These are phyloP conservation scores for Olyra latifolia DNA, from an alignment of 176 grass and related monocot genomes.

Conservation along the genomic window DNA sequence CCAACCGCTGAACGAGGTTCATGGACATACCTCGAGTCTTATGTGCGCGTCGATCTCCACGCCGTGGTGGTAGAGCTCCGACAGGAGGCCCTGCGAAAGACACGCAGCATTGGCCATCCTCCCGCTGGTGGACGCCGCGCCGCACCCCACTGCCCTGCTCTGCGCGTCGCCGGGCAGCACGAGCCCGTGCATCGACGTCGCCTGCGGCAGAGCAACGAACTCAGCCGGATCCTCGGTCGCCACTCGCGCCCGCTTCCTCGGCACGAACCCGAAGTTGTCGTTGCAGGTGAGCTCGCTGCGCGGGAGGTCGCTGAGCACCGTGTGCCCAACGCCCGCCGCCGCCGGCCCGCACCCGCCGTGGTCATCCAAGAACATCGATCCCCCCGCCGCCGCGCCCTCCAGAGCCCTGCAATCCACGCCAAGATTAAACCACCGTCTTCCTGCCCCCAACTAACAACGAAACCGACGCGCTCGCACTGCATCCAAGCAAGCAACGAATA, in stretches of 20 bases:
- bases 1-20: not conserved
- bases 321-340: not conserved
- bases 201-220: not conserved
- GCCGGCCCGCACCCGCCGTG: not conserved
- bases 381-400: not conserved
- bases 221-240: not conserved
- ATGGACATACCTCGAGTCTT: conserved; percentile 31
- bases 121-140: conserved; percentile 38
- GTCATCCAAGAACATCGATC: not conserved
- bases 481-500: too few relatives aligned
- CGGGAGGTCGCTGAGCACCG: conserved; percentile 21
- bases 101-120: not conserved
- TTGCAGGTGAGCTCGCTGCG: conserved; percentile 49
- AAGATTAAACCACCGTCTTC: not conserved
- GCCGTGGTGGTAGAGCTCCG: conserved; percentile 42
- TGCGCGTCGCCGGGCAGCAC: not conserved
- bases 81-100: conserved; percentile 21
- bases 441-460: too few relatives aligned
- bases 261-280: not conserved
- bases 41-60: conserved; percentile 53
- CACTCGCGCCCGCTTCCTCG: conserved; percentile 28
- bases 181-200: not conserved
- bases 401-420: not conserved
- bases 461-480: not conserved
- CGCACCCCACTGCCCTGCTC: conserved; percentile 18